Base-by-base conservation (phyloP, 352 stramenopile genomes). In the Phytopythium delawarense region DNA sequence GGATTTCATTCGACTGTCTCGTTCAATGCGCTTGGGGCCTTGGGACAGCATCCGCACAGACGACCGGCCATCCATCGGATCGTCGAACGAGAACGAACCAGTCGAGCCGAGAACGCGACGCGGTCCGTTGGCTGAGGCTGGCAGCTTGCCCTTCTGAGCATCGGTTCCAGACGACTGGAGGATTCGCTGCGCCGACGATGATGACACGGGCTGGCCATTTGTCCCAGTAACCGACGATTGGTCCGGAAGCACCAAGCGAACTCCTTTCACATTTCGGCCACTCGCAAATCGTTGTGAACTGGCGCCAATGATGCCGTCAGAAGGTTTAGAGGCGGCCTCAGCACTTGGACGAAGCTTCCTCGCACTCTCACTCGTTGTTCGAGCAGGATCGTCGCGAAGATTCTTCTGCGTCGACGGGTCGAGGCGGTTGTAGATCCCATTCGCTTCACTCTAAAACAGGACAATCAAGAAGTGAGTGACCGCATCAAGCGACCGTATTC, bases 341-440 rank as follows among this genome's bases (percentile, higher is more conserved):
- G 54, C 21, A 34, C 18, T 58, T 58, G 13, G 35, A 15, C 55
- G 55, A 9, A 61, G 55, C 23, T 61, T 61, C 30, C 55, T 51
- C 28, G 55, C 39, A 13, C 40, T 51, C 8, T 50, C 55, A 16
- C 39, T 51, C 30, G 53, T 70, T 18, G 60, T 68, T 48, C 74
- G 70, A 7, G 72, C 65, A 13, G 72, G 62, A 60, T 86, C 77
- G 45, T 86, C 77, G 4, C 69, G 70, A 28, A 86, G 59, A 51
- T 84, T 84, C 37, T 74, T 79, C 61, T 92, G 83, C 0, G 81
- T 92, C 9, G 83, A 88, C 50, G 71, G n/a, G 65, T 92, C 81
- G 20, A 94, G 62, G 20, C 76, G 72, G 55, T 76, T 66, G 20
- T 89, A 80, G 2, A 92, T 58, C 15, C 57, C 63, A 28, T 87